Conservation (phyloP, 345 rosid genomes). For the Linum lewisii region DNA sequence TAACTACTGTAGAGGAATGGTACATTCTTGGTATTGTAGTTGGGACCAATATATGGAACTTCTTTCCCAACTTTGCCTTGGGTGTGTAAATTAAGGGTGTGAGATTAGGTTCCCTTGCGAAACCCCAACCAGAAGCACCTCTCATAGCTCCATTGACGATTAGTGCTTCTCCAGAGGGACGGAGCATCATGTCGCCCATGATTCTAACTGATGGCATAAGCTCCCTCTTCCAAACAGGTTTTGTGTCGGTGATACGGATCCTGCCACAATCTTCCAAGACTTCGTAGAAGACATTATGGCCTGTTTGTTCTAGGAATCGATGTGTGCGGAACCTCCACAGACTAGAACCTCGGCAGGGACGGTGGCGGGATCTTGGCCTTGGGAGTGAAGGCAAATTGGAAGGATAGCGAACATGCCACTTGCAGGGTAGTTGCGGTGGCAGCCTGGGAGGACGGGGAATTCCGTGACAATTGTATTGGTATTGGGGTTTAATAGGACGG, state of each 20-base stretch:
- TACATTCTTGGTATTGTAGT: slow-evolving; percentile 28
- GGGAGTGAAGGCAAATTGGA: background rate
- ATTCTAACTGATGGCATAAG: background rate
- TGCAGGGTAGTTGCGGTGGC: too few relatives aligned
- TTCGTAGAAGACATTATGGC: too few relatives aligned
- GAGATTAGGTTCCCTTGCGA: background rate
- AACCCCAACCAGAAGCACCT: background rate
- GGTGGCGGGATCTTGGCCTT: too few relatives aligned
- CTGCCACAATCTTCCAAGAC: too few relatives aligned
- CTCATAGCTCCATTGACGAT: background rate
- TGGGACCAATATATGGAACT: too few relatives aligned
- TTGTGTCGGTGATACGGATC: background rate
- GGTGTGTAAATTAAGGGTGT: background rate
- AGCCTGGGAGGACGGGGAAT: too few relatives aligned
- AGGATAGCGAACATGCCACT: background rate
- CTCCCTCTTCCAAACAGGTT: too few relatives aligned
- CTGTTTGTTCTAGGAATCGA: too few relatives aligned
- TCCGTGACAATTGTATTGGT: too few relatives aligned
- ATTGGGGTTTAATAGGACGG: too few relatives aligned
- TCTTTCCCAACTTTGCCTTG: slow-evolving; percentile 14
- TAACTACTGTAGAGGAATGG: slow-evolving; percentile 31
- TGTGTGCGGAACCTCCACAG: too few relatives aligned
- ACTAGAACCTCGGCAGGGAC: too few relatives aligned
- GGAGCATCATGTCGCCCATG: background rate
- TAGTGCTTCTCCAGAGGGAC: background rate